phyloP scores from a whole-genome alignment of 495 filamentous ascomycete genomes.

The Neurospora sp. region DNA sequence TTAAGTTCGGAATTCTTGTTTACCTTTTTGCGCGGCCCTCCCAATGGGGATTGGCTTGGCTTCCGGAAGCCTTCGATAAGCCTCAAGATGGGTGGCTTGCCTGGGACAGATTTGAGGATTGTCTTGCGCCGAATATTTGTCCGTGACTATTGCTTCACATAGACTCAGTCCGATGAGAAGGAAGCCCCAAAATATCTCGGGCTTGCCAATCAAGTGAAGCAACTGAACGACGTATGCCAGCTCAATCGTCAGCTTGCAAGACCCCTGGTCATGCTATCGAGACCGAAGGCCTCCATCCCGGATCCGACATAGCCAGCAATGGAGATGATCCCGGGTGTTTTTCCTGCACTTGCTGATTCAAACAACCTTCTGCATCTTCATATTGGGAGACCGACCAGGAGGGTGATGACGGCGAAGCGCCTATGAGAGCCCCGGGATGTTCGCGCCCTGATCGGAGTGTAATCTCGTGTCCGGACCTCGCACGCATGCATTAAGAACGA shows the following conservation, averaged over 20 bases:
- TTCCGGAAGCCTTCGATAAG: background rate
- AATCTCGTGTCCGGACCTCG: background rate
- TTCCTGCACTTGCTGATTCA: background rate
- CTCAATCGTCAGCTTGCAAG: background rate
- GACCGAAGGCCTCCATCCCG: background rate
- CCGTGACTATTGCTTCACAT: background rate
- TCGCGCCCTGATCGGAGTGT: background rate
- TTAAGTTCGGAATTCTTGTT: background rate
- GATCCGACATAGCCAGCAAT: background rate
- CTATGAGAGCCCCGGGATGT: background rate
- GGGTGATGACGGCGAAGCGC: background rate
- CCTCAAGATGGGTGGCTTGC: background rate
- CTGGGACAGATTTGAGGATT: background rate
- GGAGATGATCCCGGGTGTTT: background rate
- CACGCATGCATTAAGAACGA: background rate
- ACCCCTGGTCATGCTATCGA: background rate
- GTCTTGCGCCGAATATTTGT: background rate
- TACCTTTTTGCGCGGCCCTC: background rate
- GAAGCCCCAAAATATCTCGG: background rate
- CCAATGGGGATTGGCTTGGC: background rate
- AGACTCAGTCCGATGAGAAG: background rate
- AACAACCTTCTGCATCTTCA: background rate
- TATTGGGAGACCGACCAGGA: background rate
- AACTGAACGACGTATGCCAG: background rate
- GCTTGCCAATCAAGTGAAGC: background rate